Conservation (phyloP, 2,329 filamentous ascomycete species). For the Nothophoma quercina region DNA sequence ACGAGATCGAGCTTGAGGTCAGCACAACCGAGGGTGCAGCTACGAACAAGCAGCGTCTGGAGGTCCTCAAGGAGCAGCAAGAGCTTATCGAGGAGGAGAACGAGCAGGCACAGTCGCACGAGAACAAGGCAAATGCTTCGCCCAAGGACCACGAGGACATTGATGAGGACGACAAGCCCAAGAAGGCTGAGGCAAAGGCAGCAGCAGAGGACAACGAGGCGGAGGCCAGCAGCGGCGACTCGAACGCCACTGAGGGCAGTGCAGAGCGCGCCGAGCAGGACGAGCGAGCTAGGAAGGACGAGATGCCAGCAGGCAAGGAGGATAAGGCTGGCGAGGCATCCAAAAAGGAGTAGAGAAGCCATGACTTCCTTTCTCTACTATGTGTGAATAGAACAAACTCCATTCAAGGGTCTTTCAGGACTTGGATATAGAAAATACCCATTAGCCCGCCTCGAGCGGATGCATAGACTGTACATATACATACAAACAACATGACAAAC, state of each 20-base stretch:
- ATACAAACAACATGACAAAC: not conserved
- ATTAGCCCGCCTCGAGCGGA: not conserved
- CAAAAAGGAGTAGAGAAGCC: conserved; percentile 13
- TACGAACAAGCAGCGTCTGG: conserved; percentile 98
- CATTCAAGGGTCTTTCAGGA: conserved; percentile 2
- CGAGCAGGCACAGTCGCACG: conserved; percentile 79
- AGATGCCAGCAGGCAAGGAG: conserved; percentile 29
- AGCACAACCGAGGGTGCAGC: conserved; percentile 96
- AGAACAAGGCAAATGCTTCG: conserved; percentile 76
- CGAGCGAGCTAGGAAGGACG: conserved; percentile 32
- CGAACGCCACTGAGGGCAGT: conserved; percentile 30
- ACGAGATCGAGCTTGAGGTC: conserved; percentile 98
- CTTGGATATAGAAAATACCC: conserved; percentile 16
- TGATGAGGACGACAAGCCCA: conserved; percentile 86
- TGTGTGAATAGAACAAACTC: conserved; percentile 15
- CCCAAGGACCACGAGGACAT: conserved; percentile 91
- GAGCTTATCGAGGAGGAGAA: conserved; percentile 98
- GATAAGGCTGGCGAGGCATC: conserved; percentile 16
- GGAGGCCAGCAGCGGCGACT: conserved; percentile 44
- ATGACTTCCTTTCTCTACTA: conserved; percentile 1
- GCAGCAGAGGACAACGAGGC: conserved; percentile 35
- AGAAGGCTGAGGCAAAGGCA: conserved; percentile 31
- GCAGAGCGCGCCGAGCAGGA: conserved; percentile 46
- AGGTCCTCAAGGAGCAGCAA: conserved; percentile 98
- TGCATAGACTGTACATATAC: conserved; percentile 17